Evolutionary conservation across 495 filamentous ascomycete species (phyloP), one percentile per base, ranked within the genome.

Genomic region (Aspergillus sclerotiicarbonarius): DNA sequence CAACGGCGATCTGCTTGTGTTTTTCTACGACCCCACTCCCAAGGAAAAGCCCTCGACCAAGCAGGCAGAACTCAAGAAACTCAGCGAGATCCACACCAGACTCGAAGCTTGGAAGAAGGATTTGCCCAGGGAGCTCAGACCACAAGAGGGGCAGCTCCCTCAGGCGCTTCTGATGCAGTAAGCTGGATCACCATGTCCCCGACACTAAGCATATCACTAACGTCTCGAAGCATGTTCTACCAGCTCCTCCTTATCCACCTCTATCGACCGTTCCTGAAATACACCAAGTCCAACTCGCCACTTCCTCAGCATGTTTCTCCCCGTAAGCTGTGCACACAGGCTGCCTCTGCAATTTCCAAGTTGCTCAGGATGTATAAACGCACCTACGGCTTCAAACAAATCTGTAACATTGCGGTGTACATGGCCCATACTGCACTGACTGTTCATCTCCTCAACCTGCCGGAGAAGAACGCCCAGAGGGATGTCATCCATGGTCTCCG

Each of bases 161-260:
- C 90, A 88, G 65, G 88, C 92, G 6, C 84, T 98, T 18, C 81
- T 96, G 19, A 96, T 96, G 90, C 94, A 98, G 92, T 96, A 83
- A 80, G 90, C 12, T 82, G 49, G 37, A 44, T 25, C 25, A 25
- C 19, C 8, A 33, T 31, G n/a, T 43, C 7, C 2, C 19, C 29
- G 5, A 31, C 16, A 18, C n/a, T 13, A 49, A 25, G 8, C 31
- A 10, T 15, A 18, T 59, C 54, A 61, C 74, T 82, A 46, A 80
- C 64, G 0, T 31, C 37, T 51, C 4, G 18, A 61, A 96, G 92
- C 76, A 97, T 98, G 94, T 93, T 98, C 71, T 95, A 91, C 70
- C 92, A 98, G 64, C 82, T 96, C 2, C 88, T 97, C 37, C 94
- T 93, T 67, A 97, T 98, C 59, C 95, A 98, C 63, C 86, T 98